Conservation (phyloP, 2,329 filamentous ascomycete species). For the Nemania abortiva region DNA sequence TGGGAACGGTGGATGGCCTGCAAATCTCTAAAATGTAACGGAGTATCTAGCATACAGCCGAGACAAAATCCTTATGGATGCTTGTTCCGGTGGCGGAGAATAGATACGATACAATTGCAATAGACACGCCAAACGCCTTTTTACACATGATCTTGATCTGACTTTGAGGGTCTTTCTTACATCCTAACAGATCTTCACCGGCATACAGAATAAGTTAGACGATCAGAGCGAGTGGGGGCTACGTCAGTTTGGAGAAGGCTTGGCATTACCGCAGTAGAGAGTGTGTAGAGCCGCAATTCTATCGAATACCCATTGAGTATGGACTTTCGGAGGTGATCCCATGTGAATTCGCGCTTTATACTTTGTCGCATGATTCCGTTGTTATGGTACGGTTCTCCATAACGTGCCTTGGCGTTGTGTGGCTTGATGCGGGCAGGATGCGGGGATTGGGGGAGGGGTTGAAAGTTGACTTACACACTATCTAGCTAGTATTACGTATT, state of each 20-base stretch:
- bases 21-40: neutral
- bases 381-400: neutral
- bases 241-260: neutral
- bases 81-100: neutral
- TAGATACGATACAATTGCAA: neutral
- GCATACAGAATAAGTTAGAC: neutral
- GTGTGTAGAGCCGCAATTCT: neutral
- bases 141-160: neutral
- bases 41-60: neutral
- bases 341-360: neutral
- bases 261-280: neutral
- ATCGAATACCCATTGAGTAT: neutral
- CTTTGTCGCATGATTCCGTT: constrained; percentile 1
- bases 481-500: neutral
- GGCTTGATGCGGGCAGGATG: constrained; percentile 24
- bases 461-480: neutral
- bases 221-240: neutral
- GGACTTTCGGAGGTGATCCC: neutral
- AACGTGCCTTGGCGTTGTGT: constrained; percentile 19
- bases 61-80: neutral
- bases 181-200: neutral
- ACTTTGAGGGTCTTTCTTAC: neutral
- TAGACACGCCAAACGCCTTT: neutral
- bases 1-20: neutral
- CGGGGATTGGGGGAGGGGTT: neutral